Evolutionary conservation across 1,284 basidiomycete genomes (phyloP), one percentile per base, ranked within the genome.

Genomic region (Porphyrellus sp.): DNA sequence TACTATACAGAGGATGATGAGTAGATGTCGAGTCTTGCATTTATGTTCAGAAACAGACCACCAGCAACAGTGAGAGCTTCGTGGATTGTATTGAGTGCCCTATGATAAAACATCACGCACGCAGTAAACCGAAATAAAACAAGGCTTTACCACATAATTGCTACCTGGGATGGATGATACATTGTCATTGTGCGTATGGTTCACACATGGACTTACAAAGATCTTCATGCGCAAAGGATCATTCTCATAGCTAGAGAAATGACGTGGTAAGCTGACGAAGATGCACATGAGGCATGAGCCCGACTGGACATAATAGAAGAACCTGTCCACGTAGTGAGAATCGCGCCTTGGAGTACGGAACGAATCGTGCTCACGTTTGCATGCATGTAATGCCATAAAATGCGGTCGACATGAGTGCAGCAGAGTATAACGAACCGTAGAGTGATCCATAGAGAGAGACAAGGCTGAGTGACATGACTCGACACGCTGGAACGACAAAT

Each of bases 1-100:
- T 18, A 11, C 44, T 45, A n/a, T 18, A 27, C 8, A 23, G n/a
- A 16, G 33, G 8, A n/a, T 4, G 2, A 21, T 23, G n/a, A n/a
- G n/a, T n/a, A n/a, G n/a, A n/a, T n/a, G n/a, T n/a, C n/a, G n/a
- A n/a, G n/a, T n/a, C n/a, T n/a, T n/a, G n/a, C n/a, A n/a, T n/a
- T n/a, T n/a, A 11, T 35, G n/a, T n/a, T 8, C 11, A 31, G 16
- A 37, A 18, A 49, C 51, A 13, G 24, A 52, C 51, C 40, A 6
- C 51, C 46, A n/a, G 28, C n/a, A 25, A 52, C n/a, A 25, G 3
- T n/a, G 40, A 52, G 23, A 25, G 18, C 51, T 38, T 49, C 44
- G 8, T 48, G 50, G 1, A 48, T 30, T 8, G 50, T 51, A 16
- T 48, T 24, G 23, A 48, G 20, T 25, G 21, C 16, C 44, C 50